Base-by-base conservation (phyloP, 768 basidiomycete genomes). In the Chlorophyllum brunneum region DNA sequence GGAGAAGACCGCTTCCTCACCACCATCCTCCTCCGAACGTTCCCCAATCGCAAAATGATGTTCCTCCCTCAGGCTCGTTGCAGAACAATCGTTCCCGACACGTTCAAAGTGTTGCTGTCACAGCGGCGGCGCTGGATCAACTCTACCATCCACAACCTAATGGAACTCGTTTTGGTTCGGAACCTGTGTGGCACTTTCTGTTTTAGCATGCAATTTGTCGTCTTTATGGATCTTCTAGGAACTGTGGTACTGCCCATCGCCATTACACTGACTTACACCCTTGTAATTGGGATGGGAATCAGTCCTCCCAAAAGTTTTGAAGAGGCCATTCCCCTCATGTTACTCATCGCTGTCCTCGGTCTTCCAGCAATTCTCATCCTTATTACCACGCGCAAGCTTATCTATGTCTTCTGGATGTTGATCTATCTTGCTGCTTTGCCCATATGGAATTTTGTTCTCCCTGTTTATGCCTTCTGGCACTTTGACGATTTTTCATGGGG, bases 401-500 rank as follows among this genome's bases (percentile, higher is more conserved):
- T 98, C 36, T 98, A 98, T 70, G 86, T 97, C 52, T 88, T 92
- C 60, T 99, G 97, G 97, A 97, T 99, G 93, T 66, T 95, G 65
- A 83, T 95, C 63, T 98, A 99, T 74, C 80, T 99, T 10, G 51
- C 84, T 45, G 94, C 97, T 24, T 73, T 99, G 34, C 97, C 97
- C 0, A 78, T 99, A 26, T 99, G 97, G 97, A 98, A 98, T 67
- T 88, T 95, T 58, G 72, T 95, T 38, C 76, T 98, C 3, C 95
- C 95, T 9, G 74, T 97, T 7, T 99, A 99, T 69, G 88, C 95
- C 11, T 98, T 98, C 67, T 97, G 94, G 93, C 95, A 98, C 69
- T 98, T 99, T 67, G 95, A 98, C 58, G 97, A 99, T 70, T 98
- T 99, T 70, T 94, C 92, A 24, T 99, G 97, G 97, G 97, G 97